Base-by-base conservation (phyloP, 1,284 basidiomycete genomes). In the Cutaneotrichosporon sp. region DNA sequence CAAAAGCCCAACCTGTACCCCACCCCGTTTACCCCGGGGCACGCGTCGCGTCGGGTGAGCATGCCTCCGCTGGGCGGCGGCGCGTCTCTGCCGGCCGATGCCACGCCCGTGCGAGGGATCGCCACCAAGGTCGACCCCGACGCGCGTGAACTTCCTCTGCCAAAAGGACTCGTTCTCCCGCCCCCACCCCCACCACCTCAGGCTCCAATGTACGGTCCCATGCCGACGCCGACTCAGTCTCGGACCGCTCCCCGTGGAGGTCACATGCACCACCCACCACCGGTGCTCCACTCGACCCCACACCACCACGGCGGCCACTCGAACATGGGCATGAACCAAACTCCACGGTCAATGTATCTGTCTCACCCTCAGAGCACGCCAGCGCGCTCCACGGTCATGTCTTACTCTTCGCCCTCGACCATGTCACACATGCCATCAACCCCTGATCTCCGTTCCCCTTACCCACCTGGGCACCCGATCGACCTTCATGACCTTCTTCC, bases 61-160 rank as follows among this genome's bases (percentile, higher is more conserved):
- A 53, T 53, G 51, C 31, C 51, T 3, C 51, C 30, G 49, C 42
- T 46, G 42, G 42, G 42, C 42, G 47, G 47, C 47, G 47, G 62
- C 57, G 62, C 57, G 57, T 55, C 62, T 30, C 62, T n/a, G 50
- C 34, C 13, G 3, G 31, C 55, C 18, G 66, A 68, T 58, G 64
- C 56, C 49, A 68, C 66, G 9, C 66, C 66, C 5, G 61, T 68
- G 42, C 64, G 66, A 31, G 31, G 61, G 7, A 52, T 61, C 47
- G 66, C 64, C 42, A 64, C 62, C 18, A 68, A 68, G 60, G 66
- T 68, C 38, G 64, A 68, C 61, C 66, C 66, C 51, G 66, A 68
- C 56, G 66, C 57, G 55, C 64, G 65, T 13, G 63, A 66, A 40
- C 63, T 69, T 3, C 67, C 67, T 7, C 59, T 69, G 7, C 67